phyloP scores from a whole-genome alignment of 2,329 filamentous ascomycete species.

The Ceratocystis ficicola region DNA sequence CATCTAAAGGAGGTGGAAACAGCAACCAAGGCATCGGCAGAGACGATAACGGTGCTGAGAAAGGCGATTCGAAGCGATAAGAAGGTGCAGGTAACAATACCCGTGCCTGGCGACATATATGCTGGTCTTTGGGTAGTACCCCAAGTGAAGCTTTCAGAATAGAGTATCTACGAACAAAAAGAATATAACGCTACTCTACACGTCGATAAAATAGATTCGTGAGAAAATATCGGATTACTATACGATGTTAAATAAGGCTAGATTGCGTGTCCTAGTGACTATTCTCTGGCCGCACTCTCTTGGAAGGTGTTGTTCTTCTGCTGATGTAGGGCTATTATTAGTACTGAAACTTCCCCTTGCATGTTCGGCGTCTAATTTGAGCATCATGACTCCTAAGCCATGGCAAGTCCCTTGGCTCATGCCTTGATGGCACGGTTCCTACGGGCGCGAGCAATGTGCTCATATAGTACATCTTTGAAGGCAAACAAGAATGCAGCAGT shows the following conservation, averaged over 20 bases:
- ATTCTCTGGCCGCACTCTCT: neutral
- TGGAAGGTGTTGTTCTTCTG: neutral
- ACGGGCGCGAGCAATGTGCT: constrained; percentile 60
- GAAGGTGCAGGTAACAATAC: constrained; percentile 14
- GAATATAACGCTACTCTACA: neutral
- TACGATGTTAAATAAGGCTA: neutral
- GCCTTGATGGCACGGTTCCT: constrained; percentile 33
- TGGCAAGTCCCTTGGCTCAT: constrained; percentile 1
- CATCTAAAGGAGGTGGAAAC: neutral
- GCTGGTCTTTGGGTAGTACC: constrained; percentile 20
- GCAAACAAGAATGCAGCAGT: constrained; percentile 94
- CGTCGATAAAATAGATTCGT: neutral
- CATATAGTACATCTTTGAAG: constrained; percentile 94
- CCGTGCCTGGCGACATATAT: constrained; percentile 10
- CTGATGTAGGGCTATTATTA: neutral
- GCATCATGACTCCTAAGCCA: neutral
- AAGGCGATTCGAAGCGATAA: constrained; percentile 33
- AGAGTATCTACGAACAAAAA: neutral
- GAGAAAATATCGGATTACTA: neutral
- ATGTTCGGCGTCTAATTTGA: neutral
- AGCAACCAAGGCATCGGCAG: neutral
- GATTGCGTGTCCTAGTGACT: neutral
- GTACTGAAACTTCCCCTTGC: neutral
- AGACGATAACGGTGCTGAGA: constrained; percentile 31
- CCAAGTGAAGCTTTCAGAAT: constrained; percentile 1